Evolutionary conservation across 2,329 filamentous ascomycete species (phyloP), one percentile per base, ranked within the genome.

Genomic region (Ustilaginoidea virens): DNA sequence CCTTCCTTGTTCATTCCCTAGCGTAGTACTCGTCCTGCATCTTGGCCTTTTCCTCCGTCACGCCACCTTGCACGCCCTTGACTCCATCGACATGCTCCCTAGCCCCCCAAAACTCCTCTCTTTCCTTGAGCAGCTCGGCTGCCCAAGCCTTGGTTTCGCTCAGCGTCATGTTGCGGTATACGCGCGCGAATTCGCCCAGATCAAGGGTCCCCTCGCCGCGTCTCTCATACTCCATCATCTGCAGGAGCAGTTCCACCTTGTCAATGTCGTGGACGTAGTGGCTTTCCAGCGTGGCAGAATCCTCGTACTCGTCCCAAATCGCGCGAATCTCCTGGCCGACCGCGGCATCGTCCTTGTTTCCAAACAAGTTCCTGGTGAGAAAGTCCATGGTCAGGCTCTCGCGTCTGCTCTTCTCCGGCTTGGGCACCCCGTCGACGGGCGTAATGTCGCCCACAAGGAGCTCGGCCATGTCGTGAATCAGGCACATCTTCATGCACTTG

Each of bases 391-490:
- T 92, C 26, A 75, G 70, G 1, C 76, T 68, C 54, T 98, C 90
- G 36, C 90, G 76, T 11, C 86, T 69, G 49, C 65, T 80, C 66
- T 98, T 98, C 57, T 98, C 90, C 3, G 64, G 54, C 55, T 96
- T 98, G 31, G 73, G 51, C 1, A 98, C 73, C 12, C 74, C 72
- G 48, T 98, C 90, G 4, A 90, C 76, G 0, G 90, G 90, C 0
- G 90, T 98, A 49, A 98, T 94, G 58, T 98, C 90, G 33, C 90
- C 90, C 11, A 98, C 90, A 1, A 98, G 63, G 4, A 80, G 67
- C 55, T 98, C 90, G 8, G 90, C 90, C 83, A 98, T 94, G 58
- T 98, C 90, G 61, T 98, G 90, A 25, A 98, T 63, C 19, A 98
- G 67, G 16, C 85, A 87, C 86, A 98, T 94, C 57, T 82, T 82